Evolutionary conservation across 768 basidiomycete species (phyloP).

Genomic region (Kwoniella botswanensis): DNA sequence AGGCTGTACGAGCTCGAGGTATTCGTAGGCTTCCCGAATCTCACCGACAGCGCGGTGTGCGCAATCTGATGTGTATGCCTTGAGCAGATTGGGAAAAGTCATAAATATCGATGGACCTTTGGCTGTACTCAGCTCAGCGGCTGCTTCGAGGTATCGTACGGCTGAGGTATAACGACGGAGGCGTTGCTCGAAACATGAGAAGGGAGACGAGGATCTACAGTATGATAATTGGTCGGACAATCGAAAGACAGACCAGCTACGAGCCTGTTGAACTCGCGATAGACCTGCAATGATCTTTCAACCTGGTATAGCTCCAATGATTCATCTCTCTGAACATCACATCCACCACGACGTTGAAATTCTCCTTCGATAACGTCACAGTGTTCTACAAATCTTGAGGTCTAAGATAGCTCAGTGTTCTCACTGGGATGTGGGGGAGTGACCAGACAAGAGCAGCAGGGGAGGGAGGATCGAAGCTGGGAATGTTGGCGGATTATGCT

Average conservation of each 20-base stretch:
- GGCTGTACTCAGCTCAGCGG: not conserved
- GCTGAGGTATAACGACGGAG: not conserved
- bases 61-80: not conserved
- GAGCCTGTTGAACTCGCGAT: not conserved
- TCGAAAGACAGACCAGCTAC: too few species aligned
- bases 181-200: not conserved
- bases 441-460: not conserved
- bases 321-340: not conserved
- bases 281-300: not conserved
- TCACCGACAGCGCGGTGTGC: not conserved
- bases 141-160: slow-evolving; percentile 1
- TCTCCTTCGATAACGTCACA: not conserved
- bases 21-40: not conserved
- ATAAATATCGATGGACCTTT: not conserved
- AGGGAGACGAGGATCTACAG: not conserved
- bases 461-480: not conserved
- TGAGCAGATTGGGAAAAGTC: not conserved
- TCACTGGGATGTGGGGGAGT: not conserved
- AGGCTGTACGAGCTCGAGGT: not conserved
- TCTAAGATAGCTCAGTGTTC: not conserved
- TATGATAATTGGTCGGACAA: not conserved
- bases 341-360: not conserved
- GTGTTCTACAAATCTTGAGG: not conserved
- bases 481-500: not conserved
- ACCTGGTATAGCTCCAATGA: not conserved